A percentile compares a stretch with the other conserved stretches of the same genome.
These are phyloP conservation scores for Syzygium grande DNA, from an alignment of 345 rosid species.

Conservation along the genomic window DNA sequence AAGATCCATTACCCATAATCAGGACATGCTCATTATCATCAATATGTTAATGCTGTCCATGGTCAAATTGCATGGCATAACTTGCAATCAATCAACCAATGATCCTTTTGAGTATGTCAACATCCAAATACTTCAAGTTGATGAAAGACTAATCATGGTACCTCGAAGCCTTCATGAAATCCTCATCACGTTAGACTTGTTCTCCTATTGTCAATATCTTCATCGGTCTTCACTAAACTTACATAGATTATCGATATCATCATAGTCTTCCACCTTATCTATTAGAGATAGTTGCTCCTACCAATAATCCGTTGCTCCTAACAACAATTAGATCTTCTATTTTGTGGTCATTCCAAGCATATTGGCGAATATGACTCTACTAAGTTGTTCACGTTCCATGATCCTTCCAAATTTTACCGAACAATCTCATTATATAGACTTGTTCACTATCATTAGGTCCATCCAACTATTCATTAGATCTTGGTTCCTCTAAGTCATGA, in stretches of 20 bases:
- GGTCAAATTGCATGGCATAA: not conserved
- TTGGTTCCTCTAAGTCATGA: too few species aligned
- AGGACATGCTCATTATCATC: not conserved
- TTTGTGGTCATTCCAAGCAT: not conserved
- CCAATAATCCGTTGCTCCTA: not conserved
- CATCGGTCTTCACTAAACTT: not conserved
- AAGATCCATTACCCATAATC: not conserved
- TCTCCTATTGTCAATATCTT: not conserved
- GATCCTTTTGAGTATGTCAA: not conserved
- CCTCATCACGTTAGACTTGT: not conserved
- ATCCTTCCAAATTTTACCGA: not conserved
- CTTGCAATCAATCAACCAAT: not conserved
- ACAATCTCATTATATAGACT: not conserved
- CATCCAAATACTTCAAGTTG: not conserved
- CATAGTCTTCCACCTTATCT: not conserved
- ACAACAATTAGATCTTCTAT: not conserved
- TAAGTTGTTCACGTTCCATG: not conserved
- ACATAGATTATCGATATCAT: not conserved
- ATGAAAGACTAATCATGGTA: not conserved
- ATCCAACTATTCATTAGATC: too few species aligned
- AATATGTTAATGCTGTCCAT: not conserved
- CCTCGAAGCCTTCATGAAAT: not conserved
- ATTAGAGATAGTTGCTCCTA: not conserved
- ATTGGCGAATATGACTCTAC: not conserved
- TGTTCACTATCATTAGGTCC: not conserved